phyloP scores from a whole-genome alignment of 1,284 basidiomycete species.

The Marasmius oreades region DNA sequence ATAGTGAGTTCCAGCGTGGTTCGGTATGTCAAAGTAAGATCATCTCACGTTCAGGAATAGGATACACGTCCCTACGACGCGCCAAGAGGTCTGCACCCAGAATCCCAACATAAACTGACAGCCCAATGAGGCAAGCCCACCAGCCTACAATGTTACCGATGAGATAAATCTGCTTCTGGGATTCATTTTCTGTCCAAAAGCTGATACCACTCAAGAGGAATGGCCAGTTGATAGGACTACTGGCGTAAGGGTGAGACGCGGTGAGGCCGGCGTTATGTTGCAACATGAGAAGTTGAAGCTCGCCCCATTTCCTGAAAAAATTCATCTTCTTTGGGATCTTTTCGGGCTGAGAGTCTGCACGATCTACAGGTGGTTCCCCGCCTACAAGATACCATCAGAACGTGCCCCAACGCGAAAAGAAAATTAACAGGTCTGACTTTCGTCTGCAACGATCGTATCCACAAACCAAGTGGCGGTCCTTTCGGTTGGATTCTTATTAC shows the following conservation, averaged over 20 bases:
- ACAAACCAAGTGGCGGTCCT: constrained; percentile 86
- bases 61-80: constrained; percentile 79
- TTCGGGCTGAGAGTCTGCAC: constrained; percentile 39
- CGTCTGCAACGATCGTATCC: constrained; percentile 76
- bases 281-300: constrained; percentile 93
- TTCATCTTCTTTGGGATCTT: constrained; percentile 80
- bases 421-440: constrained; percentile 52
- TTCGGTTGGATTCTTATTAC: constrained; percentile 90
- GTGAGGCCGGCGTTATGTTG: constrained; percentile 97
- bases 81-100: constrained; percentile 87
- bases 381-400: constrained; percentile 30
- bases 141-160: constrained; percentile 93
- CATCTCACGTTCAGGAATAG: constrained; percentile 80
- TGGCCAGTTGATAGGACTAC: constrained; percentile 95
- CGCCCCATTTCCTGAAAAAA: constrained; percentile 94
- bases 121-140: constrained; percentile 87
- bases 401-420: background rate
- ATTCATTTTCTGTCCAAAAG: constrained; percentile 92
- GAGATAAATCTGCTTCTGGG: constrained; percentile 92
- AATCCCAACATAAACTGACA: constrained; percentile 89
- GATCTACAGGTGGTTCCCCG: constrained; percentile 53
- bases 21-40: constrained; percentile 2
- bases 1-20: constrained; percentile 10
- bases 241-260: constrained; percentile 93
- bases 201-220: constrained; percentile 94